Conservation (phyloP, 177 flowering plant species). For the Telopea speciosissima region DNA sequence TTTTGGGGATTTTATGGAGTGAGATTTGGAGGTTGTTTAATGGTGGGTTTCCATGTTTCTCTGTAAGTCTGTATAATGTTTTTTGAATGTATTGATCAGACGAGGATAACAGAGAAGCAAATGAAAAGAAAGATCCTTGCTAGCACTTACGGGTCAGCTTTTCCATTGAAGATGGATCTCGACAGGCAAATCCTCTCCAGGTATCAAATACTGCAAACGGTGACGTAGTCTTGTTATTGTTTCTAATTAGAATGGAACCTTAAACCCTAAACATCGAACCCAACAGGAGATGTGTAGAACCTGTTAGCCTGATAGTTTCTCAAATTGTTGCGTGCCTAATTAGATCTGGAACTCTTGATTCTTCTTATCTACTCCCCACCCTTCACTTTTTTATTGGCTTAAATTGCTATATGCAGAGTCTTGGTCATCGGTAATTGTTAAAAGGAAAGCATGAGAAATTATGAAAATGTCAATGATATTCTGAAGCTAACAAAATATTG, state of each 20-base stretch:
- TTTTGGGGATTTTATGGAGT: too few species aligned
- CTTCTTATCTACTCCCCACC: too few species aligned
- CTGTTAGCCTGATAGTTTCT: not conserved
- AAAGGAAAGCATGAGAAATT: not conserved
- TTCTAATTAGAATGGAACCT: not conserved
- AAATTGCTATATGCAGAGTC: not conserved
- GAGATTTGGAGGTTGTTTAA: too few species aligned
- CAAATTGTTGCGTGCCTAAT: too few species aligned
- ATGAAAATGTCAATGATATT: too few species aligned
- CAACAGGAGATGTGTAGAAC: too few species aligned
- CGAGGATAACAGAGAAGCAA: conserved; percentile 35
- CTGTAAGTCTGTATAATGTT: not conserved
- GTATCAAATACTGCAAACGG: conserved; percentile 18
- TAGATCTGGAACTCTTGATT: not conserved
- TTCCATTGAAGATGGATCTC: conserved; percentile 76
- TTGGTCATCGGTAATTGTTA: not conserved
- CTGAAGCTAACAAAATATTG: too few species aligned
- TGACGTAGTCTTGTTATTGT: not conserved
- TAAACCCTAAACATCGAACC: not conserved
- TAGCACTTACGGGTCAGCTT: conserved; percentile 66
- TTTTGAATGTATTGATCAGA: conserved; percentile 27
- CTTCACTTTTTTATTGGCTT: not conserved
- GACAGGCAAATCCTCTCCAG: conserved; percentile 73
- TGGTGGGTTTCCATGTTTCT: not conserved
- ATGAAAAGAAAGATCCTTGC: conserved; percentile 51